Conservation (phyloP, 768 basidiomycete genomes). For the Trametes cinnabarina region DNA sequence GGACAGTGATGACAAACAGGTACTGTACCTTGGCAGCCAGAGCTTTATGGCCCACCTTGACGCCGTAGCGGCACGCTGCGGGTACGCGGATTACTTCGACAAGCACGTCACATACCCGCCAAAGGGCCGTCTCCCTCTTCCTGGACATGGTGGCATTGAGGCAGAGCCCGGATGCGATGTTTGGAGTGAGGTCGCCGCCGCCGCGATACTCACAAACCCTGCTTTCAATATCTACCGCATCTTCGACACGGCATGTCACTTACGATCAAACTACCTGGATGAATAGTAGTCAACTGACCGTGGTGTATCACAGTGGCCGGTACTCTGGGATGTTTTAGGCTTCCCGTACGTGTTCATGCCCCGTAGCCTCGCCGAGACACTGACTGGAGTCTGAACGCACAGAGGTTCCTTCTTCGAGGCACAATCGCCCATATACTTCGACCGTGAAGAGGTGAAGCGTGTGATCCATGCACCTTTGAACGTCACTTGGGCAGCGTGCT, state of each 20-base stretch:
- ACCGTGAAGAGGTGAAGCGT: conserved; percentile 62
- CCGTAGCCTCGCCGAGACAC: too few species aligned
- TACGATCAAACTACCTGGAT: too few species aligned
- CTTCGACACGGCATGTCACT: conserved; percentile 56
- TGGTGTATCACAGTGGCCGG: conserved; percentile 44
- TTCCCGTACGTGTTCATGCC: conserved; percentile 68
- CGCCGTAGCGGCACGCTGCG: conserved; percentile 49
- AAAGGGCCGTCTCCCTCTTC: conserved; percentile 56
- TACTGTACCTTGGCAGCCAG: conserved; percentile 43
- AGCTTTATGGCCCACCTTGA: conserved; percentile 62
- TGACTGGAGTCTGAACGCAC: too few species aligned
- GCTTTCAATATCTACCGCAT: conserved; percentile 79
- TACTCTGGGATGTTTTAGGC: conserved; percentile 79
- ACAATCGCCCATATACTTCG: conserved; percentile 69
- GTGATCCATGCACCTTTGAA: conserved; percentile 69
- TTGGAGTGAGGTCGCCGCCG: conserved; percentile 64
- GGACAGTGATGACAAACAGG: not conserved
- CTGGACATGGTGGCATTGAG: conserved; percentile 50
- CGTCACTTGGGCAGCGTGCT: conserved; percentile 64
- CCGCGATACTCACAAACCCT: conserved; percentile 61
- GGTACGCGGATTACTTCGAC: conserved; percentile 59
- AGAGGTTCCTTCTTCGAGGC: conserved; percentile 35
- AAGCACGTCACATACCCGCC: conserved; percentile 70
- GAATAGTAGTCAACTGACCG: too few species aligned
- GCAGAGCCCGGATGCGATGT: conserved; percentile 57